Conservation (phyloP, 768 basidiomycete genomes). For the Tephrocybe sp. region DNA sequence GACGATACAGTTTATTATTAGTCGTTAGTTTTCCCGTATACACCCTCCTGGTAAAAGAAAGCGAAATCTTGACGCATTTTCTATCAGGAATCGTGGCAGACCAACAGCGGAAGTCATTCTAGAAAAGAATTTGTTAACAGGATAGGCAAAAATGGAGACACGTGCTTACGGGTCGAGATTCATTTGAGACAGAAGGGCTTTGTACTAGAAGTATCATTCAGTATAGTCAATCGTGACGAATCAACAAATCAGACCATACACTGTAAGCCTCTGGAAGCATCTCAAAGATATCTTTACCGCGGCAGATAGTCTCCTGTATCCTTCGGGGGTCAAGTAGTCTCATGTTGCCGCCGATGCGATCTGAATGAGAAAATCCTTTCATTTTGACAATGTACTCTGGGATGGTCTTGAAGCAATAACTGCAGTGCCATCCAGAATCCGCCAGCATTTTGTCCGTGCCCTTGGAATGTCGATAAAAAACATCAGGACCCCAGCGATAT, state of each 20-base stretch:
- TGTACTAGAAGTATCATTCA: constrained; percentile 47
- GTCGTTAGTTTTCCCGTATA: constrained; percentile 25
- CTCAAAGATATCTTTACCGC: constrained; percentile 59
- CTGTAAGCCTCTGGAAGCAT: constrained; percentile 65
- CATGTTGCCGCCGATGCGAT: constrained; percentile 50
- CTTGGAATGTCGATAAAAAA: constrained; percentile 49
- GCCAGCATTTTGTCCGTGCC: constrained; percentile 46
- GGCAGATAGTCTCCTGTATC: constrained; percentile 58
- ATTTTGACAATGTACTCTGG: constrained; percentile 59
- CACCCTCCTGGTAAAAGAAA: constrained; percentile 59
- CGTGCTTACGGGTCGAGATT: constrained; percentile 46
- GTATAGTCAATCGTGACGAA: too few species aligned
- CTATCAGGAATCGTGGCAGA: constrained; percentile 49
- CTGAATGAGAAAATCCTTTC: constrained; percentile 59
- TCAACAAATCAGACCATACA: too few species aligned
- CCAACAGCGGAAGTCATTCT: constrained; percentile 47
- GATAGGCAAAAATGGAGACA: neutral
- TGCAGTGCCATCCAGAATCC: constrained; percentile 70
- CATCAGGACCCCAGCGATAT: constrained; percentile 41
- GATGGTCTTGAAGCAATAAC: constrained; percentile 62
- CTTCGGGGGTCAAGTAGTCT: constrained; percentile 45
- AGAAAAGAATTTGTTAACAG: neutral
- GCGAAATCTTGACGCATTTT: constrained; percentile 46
- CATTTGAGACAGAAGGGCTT: constrained; percentile 51
- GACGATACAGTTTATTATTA: too few species aligned